Evolutionary conservation across 768 basidiomycete genomes (phyloP).

Genomic region (Amanita exitialis): DNA sequence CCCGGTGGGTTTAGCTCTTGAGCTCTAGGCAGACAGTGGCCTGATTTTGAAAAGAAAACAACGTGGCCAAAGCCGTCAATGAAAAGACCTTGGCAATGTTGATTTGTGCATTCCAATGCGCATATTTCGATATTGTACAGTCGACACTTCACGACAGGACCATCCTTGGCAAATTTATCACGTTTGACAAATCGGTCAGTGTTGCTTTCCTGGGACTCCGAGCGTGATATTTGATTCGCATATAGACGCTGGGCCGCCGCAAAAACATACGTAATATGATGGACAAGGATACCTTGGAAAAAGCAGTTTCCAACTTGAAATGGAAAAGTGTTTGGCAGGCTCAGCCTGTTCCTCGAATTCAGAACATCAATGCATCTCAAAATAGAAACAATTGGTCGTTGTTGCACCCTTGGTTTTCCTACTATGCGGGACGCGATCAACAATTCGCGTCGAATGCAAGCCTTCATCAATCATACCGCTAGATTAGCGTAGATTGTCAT

Average conservation of each 20-base stretch:
- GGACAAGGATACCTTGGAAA: neutral
- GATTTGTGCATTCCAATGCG: conserved; percentile 23
- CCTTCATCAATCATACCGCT: neutral
- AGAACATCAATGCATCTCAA: too few relatives aligned
- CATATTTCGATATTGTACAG: conserved; percentile 16
- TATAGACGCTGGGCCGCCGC: neutral
- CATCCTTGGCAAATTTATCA: conserved; percentile 17
- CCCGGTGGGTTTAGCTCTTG: conserved; percentile 19
- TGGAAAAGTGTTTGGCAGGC: neutral
- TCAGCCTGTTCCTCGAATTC: too few relatives aligned
- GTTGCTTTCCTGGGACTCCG: neutral
- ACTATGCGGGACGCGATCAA: neutral
- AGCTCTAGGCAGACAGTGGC: neutral
- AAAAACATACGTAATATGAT: neutral
- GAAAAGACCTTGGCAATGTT: conserved; percentile 19
- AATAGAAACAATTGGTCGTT: neutral
- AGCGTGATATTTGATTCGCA: neutral
- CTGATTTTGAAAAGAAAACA: conserved; percentile 21
- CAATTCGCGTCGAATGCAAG: neutral
- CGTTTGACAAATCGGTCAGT: conserved; percentile 9
- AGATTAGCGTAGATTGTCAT: neutral
- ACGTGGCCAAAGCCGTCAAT: conserved; percentile 25
- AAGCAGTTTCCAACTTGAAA: neutral
- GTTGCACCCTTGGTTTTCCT: neutral
- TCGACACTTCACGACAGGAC: conserved; percentile 10